These are phyloP conservation scores for Punica granatum DNA, from an alignment of 345 rosid species.

Conservation along the genomic window DNA sequence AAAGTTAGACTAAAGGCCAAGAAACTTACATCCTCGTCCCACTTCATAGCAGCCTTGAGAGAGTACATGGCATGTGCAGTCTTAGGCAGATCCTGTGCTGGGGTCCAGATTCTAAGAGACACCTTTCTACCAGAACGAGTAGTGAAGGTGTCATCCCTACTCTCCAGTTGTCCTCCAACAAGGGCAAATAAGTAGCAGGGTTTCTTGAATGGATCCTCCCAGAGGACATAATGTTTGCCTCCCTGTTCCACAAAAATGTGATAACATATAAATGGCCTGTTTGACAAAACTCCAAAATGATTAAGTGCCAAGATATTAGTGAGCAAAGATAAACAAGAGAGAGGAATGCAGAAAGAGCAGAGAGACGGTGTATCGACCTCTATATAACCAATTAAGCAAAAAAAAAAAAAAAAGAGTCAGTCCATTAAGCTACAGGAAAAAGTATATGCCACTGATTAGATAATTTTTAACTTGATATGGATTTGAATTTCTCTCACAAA, in stretches of 20 bases:
- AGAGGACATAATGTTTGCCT: conserved; percentile 77
- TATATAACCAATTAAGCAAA: not conserved
- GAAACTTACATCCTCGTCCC: conserved; percentile 95
- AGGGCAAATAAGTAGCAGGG: conserved; percentile 94
- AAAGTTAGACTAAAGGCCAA: conserved; percentile 1
- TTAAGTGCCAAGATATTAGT: not conserved
- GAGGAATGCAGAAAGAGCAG: not conserved
- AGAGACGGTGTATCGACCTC: not conserved
- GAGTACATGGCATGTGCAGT: conserved; percentile 99
- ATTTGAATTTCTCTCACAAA: not conserved
- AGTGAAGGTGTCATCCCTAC: conserved; percentile 78
- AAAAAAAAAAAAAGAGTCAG: not conserved
- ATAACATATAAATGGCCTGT: conserved; percentile 2
- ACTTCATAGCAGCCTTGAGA: conserved; percentile 94
- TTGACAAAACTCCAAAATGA: not conserved
- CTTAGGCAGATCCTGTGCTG: conserved; percentile 82
- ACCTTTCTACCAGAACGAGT: conserved; percentile 85
- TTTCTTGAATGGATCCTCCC: conserved; percentile 99
- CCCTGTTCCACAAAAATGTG: conserved; percentile 37
- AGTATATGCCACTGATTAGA: too few species aligned
- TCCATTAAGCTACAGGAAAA: not conserved
- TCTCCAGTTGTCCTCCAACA: conserved; percentile 85
- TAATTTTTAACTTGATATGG: too few species aligned
- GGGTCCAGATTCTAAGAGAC: conserved; percentile 87
- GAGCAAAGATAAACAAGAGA: too few species aligned